phyloP scores from a whole-genome alignment of 768 basidiomycete species.

The Pulveroboletus sp. region DNA sequence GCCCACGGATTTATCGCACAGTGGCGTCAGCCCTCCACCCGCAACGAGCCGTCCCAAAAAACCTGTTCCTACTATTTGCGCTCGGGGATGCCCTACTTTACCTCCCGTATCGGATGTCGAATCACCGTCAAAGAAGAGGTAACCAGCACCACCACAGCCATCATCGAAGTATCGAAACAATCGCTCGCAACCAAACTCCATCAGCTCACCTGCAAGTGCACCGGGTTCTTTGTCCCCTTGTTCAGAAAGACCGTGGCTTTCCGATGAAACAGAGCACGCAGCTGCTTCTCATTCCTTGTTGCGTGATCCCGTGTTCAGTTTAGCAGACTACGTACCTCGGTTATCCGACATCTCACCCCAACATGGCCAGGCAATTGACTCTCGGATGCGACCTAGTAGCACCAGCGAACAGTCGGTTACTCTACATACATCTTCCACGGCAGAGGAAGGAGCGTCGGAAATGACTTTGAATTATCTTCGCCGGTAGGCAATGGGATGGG shows the following conservation, averaged over 20 bases:
- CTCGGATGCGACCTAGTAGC: not conserved
- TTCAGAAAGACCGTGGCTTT: not conserved
- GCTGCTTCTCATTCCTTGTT: not conserved
- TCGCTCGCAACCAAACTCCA: not conserved
- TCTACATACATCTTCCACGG: conserved; percentile 1
- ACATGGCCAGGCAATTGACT: not conserved
- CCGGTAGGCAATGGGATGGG: conserved; percentile 17
- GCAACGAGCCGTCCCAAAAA: not conserved
- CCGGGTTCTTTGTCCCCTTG: not conserved
- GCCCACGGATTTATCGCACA: conserved; percentile 25
- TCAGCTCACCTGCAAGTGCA: not conserved
- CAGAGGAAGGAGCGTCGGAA: conserved; percentile 24
- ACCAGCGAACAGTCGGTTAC: not conserved
- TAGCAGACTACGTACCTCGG: not conserved
- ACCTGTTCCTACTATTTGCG: not conserved
- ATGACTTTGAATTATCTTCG: conserved; percentile 29
- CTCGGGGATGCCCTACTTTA: not conserved
- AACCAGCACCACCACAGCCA: conserved; percentile 22
- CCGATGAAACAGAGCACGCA: conserved; percentile 2
- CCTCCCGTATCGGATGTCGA: not conserved
- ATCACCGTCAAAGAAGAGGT: conserved; percentile 1
- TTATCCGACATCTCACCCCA: not conserved
- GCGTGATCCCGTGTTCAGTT: not conserved
- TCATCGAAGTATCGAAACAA: conserved; percentile 7
- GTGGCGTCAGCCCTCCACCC: conserved; percentile 1